A percentile compares a stretch with the other conserved stretches of the same genome.
phyloP scores from a whole-genome alignment of 345 rosid genomes.

The Durio zibethinus region DNA sequence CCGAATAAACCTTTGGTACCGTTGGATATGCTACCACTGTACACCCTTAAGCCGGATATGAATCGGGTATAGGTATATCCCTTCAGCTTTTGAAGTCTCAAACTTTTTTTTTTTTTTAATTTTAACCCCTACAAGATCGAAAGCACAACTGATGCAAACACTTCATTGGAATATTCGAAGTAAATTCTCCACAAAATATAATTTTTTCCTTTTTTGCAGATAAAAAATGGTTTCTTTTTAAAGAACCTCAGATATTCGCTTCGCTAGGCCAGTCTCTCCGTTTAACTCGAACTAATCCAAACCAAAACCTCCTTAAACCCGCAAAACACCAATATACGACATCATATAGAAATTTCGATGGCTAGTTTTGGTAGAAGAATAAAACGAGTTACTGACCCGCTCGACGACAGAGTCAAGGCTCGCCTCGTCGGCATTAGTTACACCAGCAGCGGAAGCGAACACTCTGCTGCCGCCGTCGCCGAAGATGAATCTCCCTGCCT shows the following conservation, averaged over 20 bases:
- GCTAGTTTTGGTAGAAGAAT: conserved; percentile 34
- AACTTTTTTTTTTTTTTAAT: neutral
- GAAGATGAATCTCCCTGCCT: conserved; percentile 59
- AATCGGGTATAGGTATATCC: conserved; percentile 34
- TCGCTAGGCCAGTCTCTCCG: neutral
- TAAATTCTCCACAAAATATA: conserved; percentile 22
- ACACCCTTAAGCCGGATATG: neutral
- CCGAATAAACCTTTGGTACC: conserved; percentile 33
- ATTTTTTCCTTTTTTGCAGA: neutral
- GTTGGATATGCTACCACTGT: conserved; percentile 40
- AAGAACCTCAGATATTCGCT: neutral
- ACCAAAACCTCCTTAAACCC: neutral
- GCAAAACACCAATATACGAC: neutral
- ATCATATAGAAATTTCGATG: conserved; percentile 14
- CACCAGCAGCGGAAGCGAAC: conserved; percentile 79
- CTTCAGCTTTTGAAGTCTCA: neutral
- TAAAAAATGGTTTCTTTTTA: neutral
- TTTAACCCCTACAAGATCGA: neutral
- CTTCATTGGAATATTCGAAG: conserved; percentile 33
- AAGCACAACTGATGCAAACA: neutral
- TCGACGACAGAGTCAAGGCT: conserved; percentile 58
- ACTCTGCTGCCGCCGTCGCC: conserved; percentile 29
- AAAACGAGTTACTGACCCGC: conserved; percentile 59
- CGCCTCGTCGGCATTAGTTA: conserved; percentile 48
- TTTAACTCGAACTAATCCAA: neutral